phyloP scores from a whole-genome alignment of 169 alveolate species.

The Plasmodium gonderi region DNA sequence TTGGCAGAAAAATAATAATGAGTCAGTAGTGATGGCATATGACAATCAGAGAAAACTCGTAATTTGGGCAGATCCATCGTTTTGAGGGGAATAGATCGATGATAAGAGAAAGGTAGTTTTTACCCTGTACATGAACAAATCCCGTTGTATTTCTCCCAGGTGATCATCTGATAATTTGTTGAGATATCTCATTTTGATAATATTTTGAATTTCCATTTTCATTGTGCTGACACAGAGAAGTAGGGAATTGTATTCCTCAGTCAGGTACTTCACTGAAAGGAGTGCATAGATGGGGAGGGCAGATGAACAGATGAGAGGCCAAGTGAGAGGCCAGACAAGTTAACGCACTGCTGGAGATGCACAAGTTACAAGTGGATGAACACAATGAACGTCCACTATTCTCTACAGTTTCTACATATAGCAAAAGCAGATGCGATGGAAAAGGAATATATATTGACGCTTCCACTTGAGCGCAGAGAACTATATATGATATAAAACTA shows the following conservation, averaged over 20 bases:
- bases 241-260: slow-evolving; percentile 49
- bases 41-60: neutral
- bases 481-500: no score
- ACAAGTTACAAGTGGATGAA: neutral
- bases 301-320: neutral
- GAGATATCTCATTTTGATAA: neutral
- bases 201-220: slow-evolving; percentile 21
- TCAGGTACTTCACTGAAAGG: slow-evolving; percentile 23
- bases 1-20: neutral
- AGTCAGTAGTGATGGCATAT: neutral
- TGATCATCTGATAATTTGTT: neutral
- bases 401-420: no score
- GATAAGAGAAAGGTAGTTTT: neutral
- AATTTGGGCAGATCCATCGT: neutral
- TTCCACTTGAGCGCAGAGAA: no score
- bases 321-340: neutral
- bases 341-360: neutral
- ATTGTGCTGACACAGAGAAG: slow-evolving; percentile 8
- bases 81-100: neutral
- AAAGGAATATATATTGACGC: no score
- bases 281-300: neutral
- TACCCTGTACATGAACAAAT: slow-evolving; percentile 9
- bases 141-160: neutral
- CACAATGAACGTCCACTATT: no score
- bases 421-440: no score